These are phyloP conservation scores for Globisporangium viniferum DNA, from an alignment of 352 stramenopile species.

Conservation along the genomic window DNA sequence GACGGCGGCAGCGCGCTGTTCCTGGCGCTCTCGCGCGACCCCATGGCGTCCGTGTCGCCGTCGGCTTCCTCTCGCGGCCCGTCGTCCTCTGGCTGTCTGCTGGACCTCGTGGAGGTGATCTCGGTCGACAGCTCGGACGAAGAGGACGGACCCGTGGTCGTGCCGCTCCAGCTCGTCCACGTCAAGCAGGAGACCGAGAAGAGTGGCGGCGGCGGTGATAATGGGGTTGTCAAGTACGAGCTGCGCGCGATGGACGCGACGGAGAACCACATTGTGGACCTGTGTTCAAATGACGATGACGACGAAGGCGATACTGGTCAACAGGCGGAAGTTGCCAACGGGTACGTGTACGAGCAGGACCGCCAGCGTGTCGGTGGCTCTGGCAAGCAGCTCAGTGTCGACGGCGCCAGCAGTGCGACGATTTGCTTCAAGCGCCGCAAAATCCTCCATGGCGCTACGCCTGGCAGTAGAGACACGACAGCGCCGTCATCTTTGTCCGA, in stretches of 20 bases:
- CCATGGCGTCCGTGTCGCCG: neutral
- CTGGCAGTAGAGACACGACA: neutral
- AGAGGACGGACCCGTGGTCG: neutral
- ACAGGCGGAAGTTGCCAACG: too few species aligned
- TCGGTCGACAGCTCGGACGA: conserved; percentile 13
- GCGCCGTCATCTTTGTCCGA: neutral
- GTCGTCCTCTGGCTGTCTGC: neutral
- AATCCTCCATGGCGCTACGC: neutral
- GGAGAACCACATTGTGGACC: neutral
- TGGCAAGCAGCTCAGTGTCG: neutral
- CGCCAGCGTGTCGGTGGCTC: neutral
- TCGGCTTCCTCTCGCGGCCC: neutral
- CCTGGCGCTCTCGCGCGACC: neutral
- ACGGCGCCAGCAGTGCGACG: neutral
- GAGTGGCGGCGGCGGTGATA: too few species aligned
- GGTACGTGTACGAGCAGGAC: neutral
- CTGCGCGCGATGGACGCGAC: neutral
- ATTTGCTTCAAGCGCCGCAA: conserved; percentile 11
- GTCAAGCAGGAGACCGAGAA: neutral
- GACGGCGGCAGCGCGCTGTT: conserved; percentile 1
- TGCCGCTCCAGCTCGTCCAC: conserved; percentile 6
- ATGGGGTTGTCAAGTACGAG: conserved; percentile 1
- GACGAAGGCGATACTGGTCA: neutral
- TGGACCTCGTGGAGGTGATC: conserved; percentile 14
- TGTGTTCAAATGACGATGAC: neutral